Conservation (phyloP, 257 asterid genomes). For the Voacanga thouarsii region DNA sequence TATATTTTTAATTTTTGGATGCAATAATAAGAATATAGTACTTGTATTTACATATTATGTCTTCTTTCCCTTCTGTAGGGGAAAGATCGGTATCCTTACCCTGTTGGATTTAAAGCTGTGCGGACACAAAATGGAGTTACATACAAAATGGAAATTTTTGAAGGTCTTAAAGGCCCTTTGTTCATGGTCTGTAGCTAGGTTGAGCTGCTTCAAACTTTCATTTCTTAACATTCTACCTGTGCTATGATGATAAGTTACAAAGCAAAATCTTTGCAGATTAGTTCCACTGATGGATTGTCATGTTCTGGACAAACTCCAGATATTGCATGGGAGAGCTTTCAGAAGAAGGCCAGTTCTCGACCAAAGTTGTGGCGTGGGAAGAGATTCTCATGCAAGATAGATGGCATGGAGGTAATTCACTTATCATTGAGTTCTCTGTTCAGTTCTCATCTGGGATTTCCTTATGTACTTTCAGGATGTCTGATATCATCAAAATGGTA, state of each 20-base stretch:
- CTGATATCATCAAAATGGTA: background rate
- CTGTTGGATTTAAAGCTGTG: slow-evolving; percentile 75
- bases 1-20: background rate
- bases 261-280: slow-evolving; percentile 45
- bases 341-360: slow-evolving; percentile 64
- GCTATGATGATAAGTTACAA: slow-evolving; percentile 7
- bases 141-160: slow-evolving; percentile 73
- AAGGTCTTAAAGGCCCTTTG: slow-evolving; percentile 88
- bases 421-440: slow-evolving; percentile 6
- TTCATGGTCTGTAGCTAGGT: slow-evolving; percentile 55
- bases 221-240: background rate
- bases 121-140: slow-evolving; percentile 69
- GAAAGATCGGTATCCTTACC: slow-evolving; percentile 92
- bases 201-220: slow-evolving; percentile 7
- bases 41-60: slow-evolving; percentile 14
- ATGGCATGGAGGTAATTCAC: slow-evolving; percentile 71
- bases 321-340: slow-evolving; percentile 81
- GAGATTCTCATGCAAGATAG: slow-evolving; percentile 82
- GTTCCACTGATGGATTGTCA: slow-evolving; percentile 68
- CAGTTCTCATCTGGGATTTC: slow-evolving; percentile 1
- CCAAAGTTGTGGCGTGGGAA: slow-evolving; percentile 67
- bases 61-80: slow-evolving; percentile 53
- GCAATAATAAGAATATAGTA: background rate
- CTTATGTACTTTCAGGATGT: background rate
- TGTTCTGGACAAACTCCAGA: slow-evolving; percentile 90